phyloP scores from a whole-genome alignment of 768 basidiomycete species.

The Lentinula guzmanii region DNA sequence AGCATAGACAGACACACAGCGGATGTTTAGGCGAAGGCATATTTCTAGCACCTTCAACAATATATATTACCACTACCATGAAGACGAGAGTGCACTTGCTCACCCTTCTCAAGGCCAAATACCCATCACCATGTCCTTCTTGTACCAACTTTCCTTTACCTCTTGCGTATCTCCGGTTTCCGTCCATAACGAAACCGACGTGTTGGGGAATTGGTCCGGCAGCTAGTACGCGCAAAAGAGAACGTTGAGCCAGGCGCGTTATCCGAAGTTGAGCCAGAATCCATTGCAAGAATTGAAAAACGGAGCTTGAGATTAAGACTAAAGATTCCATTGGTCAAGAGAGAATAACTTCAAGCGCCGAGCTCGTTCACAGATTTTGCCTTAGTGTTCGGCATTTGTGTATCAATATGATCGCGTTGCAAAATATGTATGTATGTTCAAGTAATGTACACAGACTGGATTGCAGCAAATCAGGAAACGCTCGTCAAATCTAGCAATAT shows the following conservation, averaged over 20 bases:
- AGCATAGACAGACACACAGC: slow-evolving; percentile 91
- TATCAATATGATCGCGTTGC: too few species aligned
- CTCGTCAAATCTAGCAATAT: neutral
- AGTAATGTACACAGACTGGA: neutral
- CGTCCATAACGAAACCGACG: slow-evolving; percentile 96
- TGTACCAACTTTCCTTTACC: slow-evolving; percentile 53
- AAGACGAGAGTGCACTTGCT: slow-evolving; percentile 17
- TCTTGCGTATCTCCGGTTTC: slow-evolving; percentile 88
- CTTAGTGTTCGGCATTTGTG: too few species aligned
- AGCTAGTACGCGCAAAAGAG: slow-evolving; percentile 62
- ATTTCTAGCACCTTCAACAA: slow-evolving; percentile 69
- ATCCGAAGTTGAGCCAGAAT: neutral
- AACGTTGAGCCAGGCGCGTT: slow-evolving; percentile 24
- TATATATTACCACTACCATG: too few species aligned
- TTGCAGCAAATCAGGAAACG: neutral
- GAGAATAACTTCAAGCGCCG: neutral
- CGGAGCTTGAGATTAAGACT: neutral
- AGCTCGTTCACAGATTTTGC: too few species aligned
- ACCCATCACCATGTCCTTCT: slow-evolving; percentile 85
- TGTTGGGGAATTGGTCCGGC: slow-evolving; percentile 85
- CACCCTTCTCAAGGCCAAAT: slow-evolving; percentile 72
- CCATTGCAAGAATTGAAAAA: neutral
- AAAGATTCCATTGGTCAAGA: neutral
- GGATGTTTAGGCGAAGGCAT: slow-evolving; percentile 73
- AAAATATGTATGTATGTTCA: neutral